Percentiles rank a stretch among this genome's conserved stretches.
phyloP scores from a whole-genome alignment of 768 basidiomycete species.

The Tulasnella sp. region DNA sequence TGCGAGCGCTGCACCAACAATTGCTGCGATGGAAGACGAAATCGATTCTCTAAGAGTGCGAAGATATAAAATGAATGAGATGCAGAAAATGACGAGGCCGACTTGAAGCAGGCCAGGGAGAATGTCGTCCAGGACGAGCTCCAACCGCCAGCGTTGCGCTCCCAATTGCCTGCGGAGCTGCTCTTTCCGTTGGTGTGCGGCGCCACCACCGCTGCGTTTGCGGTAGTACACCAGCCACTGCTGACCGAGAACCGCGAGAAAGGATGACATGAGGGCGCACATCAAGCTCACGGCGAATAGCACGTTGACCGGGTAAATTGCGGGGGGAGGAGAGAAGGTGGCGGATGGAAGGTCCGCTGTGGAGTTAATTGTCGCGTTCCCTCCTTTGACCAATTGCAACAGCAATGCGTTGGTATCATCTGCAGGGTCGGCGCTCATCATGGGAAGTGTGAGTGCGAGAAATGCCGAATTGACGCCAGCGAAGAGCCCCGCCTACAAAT shows the following conservation, averaged over 20 bases:
- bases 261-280: not conserved
- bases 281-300: not conserved
- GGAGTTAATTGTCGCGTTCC: not conserved
- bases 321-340: not conserved
- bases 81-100: not conserved
- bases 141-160: not conserved
- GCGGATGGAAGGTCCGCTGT: not conserved
- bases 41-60: not conserved
- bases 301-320: not conserved
- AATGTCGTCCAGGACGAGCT: not conserved
- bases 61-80: not conserved
- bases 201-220: not conserved
- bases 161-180: not conserved
- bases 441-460: not conserved
- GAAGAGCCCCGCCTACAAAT: not conserved
- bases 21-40: not conserved
- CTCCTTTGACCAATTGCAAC: not conserved
- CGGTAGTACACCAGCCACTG: not conserved
- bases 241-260: not conserved
- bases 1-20: not conserved
- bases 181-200: not conserved
- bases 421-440: not conserved
- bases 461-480: not conserved
- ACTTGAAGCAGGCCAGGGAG: not conserved
- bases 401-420: not conserved